Evolutionary conservation across 1,284 basidiomycete genomes (phyloP).

Genomic region (Uromyces viciae-fabae): DNA sequence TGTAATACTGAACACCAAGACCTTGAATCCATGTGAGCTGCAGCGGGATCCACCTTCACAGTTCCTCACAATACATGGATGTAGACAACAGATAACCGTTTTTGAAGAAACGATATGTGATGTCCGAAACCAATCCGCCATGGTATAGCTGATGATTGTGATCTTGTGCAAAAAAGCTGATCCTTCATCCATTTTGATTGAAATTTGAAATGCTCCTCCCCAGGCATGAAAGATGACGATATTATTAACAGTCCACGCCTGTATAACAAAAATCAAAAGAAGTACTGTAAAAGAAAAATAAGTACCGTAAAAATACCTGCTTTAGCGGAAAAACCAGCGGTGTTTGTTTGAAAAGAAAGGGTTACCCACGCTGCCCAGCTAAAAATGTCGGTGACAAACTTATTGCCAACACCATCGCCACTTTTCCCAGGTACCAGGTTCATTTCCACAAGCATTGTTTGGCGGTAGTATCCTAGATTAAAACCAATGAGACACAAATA

Average conservation of each 20-base stretch:
- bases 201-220: not conserved
- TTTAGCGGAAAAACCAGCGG: no score
- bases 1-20: not conserved
- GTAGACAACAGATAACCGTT: not conserved
- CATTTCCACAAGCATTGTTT: no score
- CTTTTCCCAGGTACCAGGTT: not conserved
- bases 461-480: no score
- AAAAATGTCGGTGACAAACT: no score
- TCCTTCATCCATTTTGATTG: slow-evolving; percentile 12
- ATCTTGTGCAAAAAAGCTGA: not conserved
- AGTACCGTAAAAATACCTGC: no score
- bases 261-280: not conserved
- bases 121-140: not conserved
- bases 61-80: not conserved
- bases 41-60: slow-evolving; percentile 1
- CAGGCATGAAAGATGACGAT: not conserved
- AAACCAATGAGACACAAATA: no score
- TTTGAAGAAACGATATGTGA: slow-evolving; percentile 16
- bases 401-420: not conserved
- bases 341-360: no score
- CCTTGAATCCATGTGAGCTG: slow-evolving; percentile 19
- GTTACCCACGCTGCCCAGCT: not conserved
- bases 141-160: not conserved
- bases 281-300: no score
- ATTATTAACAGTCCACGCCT: not conserved